Base-by-base conservation (phyloP, 768 basidiomycete genomes). In the Cystofilobasidium macerans region DNA sequence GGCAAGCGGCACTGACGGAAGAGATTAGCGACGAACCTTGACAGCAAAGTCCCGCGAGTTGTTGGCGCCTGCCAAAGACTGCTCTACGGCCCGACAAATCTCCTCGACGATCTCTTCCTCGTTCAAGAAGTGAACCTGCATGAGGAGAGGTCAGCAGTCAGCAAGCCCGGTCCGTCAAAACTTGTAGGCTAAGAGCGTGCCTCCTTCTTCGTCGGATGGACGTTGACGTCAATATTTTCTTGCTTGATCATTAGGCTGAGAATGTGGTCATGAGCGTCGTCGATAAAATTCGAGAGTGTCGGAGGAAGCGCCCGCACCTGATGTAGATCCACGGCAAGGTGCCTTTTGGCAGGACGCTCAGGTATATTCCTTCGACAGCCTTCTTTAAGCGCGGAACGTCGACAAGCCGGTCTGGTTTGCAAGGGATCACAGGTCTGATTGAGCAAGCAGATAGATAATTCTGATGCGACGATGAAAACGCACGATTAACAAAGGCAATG, bases 181-280 rank as follows among this genome's bases (percentile, higher is more conserved):
- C 28, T 22, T 20, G 48, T 38, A 38, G 8, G 36, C 8, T 8
- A 26, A 26, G 4, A 32, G 40, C 8, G 62, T 30, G 76, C 91
- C 74, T 97, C 93, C 53, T 88, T 86, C 75, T 99, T 99, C 2
- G 95, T 98, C 0, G 94, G 95, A 73, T 97, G 93, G 11, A 98
- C 91, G 71, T 99, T 99, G 62, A 97, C 93, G 71, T 99, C 95
- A 22, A 99, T 86, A 30, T 87, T 84, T 35, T 84, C 81, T 0
- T 92, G 90, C 68, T 91, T 86, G 70, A 97, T 85, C 47, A 85
- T 80, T 48, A 98, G 75, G 70, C 92, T 93, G 67, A 13, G 32
- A 30, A 54, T 16, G 56, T 48, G 30, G 57, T 64, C 28, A 32
- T 3, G 48, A n/a, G 40, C 26, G 26, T 32, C 24, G 35, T 33